phyloP scores from a whole-genome alignment of 2,329 filamentous ascomycete species.

The Aaosphaeria pasadenensis region DNA sequence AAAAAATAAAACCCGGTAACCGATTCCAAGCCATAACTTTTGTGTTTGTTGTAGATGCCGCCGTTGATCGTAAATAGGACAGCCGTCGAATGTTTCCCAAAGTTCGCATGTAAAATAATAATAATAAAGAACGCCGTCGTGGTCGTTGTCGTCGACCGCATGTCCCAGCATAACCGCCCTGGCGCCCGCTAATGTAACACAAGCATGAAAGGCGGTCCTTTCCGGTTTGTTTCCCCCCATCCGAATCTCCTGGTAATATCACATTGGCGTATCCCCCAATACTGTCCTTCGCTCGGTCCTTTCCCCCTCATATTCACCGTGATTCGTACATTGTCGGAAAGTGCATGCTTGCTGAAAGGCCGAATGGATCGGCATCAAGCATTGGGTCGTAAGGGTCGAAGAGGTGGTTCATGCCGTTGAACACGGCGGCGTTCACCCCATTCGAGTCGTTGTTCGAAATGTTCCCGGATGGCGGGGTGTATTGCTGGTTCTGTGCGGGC shows the following conservation, averaged over 20 bases:
- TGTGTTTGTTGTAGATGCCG: too few species aligned
- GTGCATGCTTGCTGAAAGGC: constrained; percentile 90
- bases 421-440: constrained; percentile 27
- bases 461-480: constrained; percentile 25
- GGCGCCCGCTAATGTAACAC: too few species aligned
- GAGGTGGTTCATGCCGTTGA: constrained; percentile 49
- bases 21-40: too few species aligned
- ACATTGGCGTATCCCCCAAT: not conserved
- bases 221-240: too few species aligned
- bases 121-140: too few species aligned
- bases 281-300: constrained; percentile 1
- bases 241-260: constrained; percentile 3
- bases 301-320: constrained; percentile 19
- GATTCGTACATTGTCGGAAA: constrained; percentile 73
- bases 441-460: constrained; percentile 28
- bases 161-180: too few species aligned
- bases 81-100: too few species aligned
- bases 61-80: too few species aligned
- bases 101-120: too few species aligned
- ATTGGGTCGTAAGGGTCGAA: constrained; percentile 79
- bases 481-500: constrained; percentile 34
- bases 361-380: constrained; percentile 90
- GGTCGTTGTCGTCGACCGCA: too few species aligned
- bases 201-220: too few species aligned
- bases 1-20: too few species aligned